A percentile compares a stretch with the other conserved stretches of the same genome.
These are phyloP conservation scores for Aureobasidium sp. DNA, from an alignment of 2,329 filamentous ascomycete species.

Conservation along the genomic window DNA sequence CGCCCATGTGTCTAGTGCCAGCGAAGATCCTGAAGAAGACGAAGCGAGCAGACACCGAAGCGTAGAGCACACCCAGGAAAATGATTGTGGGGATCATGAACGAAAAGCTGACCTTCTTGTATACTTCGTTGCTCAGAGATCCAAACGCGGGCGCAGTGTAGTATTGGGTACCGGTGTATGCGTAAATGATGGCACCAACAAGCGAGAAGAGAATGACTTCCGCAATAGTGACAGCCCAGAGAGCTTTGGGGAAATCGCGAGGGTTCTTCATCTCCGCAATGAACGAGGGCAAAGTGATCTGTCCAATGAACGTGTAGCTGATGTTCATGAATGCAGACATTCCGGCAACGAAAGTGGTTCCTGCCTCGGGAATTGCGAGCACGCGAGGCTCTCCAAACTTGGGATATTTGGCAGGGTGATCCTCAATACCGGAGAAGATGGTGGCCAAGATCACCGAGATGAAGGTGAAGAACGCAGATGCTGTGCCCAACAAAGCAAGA, in stretches of 20 bases:
- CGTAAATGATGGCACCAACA: conserved; percentile 74
- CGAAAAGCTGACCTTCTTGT: conserved; percentile 83
- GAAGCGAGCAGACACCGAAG: conserved; percentile 82
- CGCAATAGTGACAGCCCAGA: conserved; percentile 83
- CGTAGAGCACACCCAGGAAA: conserved; percentile 85
- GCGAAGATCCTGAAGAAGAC: conserved; percentile 86
- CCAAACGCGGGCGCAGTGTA: conserved; percentile 83
- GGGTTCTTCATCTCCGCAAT: conserved; percentile 85
- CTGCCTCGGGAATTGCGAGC: conserved; percentile 57
- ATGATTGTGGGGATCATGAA: conserved; percentile 96
- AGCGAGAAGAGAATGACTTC: conserved; percentile 81
- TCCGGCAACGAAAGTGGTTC: conserved; percentile 73
- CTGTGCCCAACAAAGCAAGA: conserved; percentile 70
- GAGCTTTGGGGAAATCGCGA: conserved; percentile 83
- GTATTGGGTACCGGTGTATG: conserved; percentile 84
- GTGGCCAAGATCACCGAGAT: conserved; percentile 78
- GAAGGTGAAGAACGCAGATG: conserved; percentile 82
- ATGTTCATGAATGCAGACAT: conserved; percentile 93
- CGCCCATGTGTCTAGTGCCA: conserved; percentile 68
- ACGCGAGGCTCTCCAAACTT: conserved; percentile 57
- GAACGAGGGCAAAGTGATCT: conserved; percentile 89
- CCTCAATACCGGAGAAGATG: conserved; percentile 72
- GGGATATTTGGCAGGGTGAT: conserved; percentile 56
- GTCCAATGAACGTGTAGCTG: conserved; percentile 91
- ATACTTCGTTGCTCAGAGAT: conserved; percentile 63